Evolutionary conservation across 164 flowering plant genomes (phyloP), one percentile per base, ranked within the genome.

Genomic region (Stephania yunnanensis): DNA sequence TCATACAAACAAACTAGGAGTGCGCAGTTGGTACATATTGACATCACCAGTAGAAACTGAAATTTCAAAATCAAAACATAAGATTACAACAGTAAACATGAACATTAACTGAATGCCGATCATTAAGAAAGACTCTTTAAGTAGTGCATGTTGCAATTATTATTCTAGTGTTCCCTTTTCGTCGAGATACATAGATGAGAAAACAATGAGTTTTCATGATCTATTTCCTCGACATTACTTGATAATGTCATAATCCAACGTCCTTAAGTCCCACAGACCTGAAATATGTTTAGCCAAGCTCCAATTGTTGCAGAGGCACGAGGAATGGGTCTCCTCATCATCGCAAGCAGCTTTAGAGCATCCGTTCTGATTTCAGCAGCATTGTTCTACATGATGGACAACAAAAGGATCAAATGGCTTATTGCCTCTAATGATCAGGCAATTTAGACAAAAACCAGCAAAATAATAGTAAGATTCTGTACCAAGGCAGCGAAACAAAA

Each of bases 211-310:
- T 36, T 36, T 36, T 36, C 42, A 36, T 36, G 42, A 36, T 36
- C 42, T 36, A 36, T 36, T 36, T 36, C 42, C 42, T 36, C 42
- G 4, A 36, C 42, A 36, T 36, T 36, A 36, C 42, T 36, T 36
- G 42, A 36, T 4, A 36, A 36, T 36, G 42, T 36, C 42, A 36
- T 36, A 36, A 36, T 36, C 42, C 42, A 36, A 36, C 2, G 48
- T 29, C 70, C 22, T 25, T 25, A 25, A 25, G 25, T 25, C 25
- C 25, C 25, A 25, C 72, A 46, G 75, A 93, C 99, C 94, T 92
- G 99, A 83, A 92, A 95, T 79, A 93, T 92, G 83, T 95, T 90
- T 10, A 88, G 79, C 99, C 99, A 95, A 68, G 99, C 97, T 74
- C 98, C 99, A 76, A 92, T 90, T 50, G 96, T 91, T 30, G 91